Base-by-base conservation (phyloP, 1,284 basidiomycete species). In the Austroboletus rostrupii region DNA sequence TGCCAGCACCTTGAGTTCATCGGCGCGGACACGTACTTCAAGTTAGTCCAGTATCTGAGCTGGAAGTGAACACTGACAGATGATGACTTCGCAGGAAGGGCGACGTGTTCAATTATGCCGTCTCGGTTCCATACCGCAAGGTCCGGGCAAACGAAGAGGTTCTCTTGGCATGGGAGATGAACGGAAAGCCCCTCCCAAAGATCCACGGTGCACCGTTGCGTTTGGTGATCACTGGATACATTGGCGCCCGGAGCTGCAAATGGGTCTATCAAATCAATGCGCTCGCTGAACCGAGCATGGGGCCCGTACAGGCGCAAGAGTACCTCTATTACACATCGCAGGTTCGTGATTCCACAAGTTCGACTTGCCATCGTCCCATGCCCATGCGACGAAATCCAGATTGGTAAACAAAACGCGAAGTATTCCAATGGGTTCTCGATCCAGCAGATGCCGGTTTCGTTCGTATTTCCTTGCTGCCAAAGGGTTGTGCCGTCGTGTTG, bases 91-190 rank as follows among this genome's bases (percentile, higher is more conserved):
- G 5, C 52, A 78, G 75, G 64, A 79, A 79, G 54, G 69, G 70
- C 23, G 61, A 76, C 13, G 73, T 76, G 5, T 78, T 66, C 65
- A 79, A 80, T 59, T 79, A 80, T 53, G 77, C 77, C 8, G 78
- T 80, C 16, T 80, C 77, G 9, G 76, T 77, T 2, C 78, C 78
- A 0, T 76, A 65, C 59, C 74, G 78, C 54, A 80, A 80, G 55
- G 77, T 79, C 21, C 69, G 71, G 13, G 61, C 64, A 44, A 71
- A 67, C 57, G 76, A 80, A 50, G 78, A 80, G 53, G 78, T 80
- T 2, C 59, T 82, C 11, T 72, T 83, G 37, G 79, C 79, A 0
- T 80, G 76, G 73, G 77, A 80, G 65, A 80, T 81, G 79, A 82
- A 82, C 55, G 78, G 75, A 16, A n/a, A 56, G 53, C 74, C 74